Evolutionary conservation across 2,329 filamentous ascomycete genomes (phyloP).

Genomic region (Sporothrix schenckii): DNA sequence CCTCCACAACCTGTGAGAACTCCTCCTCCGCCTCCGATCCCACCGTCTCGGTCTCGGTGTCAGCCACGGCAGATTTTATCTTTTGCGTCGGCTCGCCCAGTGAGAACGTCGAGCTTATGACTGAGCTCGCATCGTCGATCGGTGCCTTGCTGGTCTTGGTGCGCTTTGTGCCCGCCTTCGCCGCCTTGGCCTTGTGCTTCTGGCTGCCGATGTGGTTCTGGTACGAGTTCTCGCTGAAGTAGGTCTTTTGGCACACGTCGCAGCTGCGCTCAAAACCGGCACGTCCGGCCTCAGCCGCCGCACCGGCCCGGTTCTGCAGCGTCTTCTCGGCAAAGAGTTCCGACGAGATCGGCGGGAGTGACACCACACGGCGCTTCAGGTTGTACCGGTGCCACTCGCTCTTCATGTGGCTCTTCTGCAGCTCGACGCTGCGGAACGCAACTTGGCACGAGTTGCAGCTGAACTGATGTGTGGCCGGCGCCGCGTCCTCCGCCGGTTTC

Average conservation of each 20-base stretch:
- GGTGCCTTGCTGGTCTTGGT: slow-evolving; percentile 52
- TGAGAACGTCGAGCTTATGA: slow-evolving; percentile 89
- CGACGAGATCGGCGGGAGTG: slow-evolving; percentile 84
- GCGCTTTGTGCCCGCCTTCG: slow-evolving; percentile 48
- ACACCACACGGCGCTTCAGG: slow-evolving; percentile 89
- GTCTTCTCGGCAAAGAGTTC: slow-evolving; percentile 97
- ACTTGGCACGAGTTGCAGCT: slow-evolving; percentile 99
- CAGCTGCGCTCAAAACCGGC: slow-evolving; percentile 87
- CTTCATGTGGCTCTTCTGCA: slow-evolving; percentile 95
- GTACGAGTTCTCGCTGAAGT: slow-evolving; percentile 95
- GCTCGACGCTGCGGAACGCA: slow-evolving; percentile 89
- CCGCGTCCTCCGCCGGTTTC: slow-evolving; percentile 37
- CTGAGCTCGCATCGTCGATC: slow-evolving; percentile 69
- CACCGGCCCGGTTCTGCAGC: slow-evolving; percentile 81
- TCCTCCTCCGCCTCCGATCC: slow-evolving; percentile 73
- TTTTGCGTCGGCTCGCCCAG: slow-evolving; percentile 74
- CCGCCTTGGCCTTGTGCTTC: slow-evolving; percentile 77
- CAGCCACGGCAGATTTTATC: slow-evolving; percentile 47
- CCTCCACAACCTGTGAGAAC: slow-evolving; percentile 75
- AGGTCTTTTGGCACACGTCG: slow-evolving; percentile 82
- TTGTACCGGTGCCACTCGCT: slow-evolving; percentile 99
- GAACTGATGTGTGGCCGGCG: slow-evolving; percentile 73
- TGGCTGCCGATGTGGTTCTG: slow-evolving; percentile 88
- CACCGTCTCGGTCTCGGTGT: slow-evolving; percentile 43
- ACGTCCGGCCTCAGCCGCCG: slow-evolving; percentile 81